Conservation (phyloP, 2,329 filamentous ascomycete species). For the Lasiodiplodia theobromae region DNA sequence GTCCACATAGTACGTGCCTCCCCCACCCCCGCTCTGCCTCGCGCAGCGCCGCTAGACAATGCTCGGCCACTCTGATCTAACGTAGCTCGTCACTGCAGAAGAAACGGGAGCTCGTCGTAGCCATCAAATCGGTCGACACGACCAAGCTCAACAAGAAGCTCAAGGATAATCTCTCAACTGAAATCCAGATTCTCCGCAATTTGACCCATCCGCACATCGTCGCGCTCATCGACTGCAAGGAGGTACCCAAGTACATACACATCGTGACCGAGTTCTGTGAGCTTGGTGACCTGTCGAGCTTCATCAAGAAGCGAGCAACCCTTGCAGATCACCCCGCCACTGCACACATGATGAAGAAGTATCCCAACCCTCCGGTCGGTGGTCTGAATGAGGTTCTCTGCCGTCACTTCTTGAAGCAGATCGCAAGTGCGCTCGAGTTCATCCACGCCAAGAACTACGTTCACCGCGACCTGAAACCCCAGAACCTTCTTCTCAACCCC, state of each 20-base stretch:
- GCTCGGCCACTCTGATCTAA: constrained; percentile 26
- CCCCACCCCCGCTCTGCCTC: neutral
- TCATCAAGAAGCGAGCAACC: constrained; percentile 92
- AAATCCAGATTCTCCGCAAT: constrained; percentile 94
- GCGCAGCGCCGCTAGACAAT: neutral
- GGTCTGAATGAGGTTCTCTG: constrained; percentile 97
- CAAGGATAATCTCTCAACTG: constrained; percentile 92
- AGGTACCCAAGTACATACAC: constrained; percentile 87
- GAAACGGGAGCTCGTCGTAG: constrained; percentile 83
- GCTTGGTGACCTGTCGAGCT: constrained; percentile 89
- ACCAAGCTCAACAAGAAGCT: constrained; percentile 92
- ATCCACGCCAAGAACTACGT: constrained; percentile 85
- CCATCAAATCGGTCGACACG: constrained; percentile 95
- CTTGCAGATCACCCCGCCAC: constrained; percentile 81
- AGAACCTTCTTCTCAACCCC: constrained; percentile 91
- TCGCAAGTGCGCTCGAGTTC: constrained; percentile 90
- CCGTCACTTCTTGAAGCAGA: constrained; percentile 94
- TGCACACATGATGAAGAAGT: constrained; percentile 89
- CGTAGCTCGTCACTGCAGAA: constrained; percentile 59
- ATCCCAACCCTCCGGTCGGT: constrained; percentile 81
- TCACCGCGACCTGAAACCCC: constrained; percentile 96
- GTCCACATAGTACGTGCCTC: constrained; percentile 75
- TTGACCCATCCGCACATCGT: constrained; percentile 97
- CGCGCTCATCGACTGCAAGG: constrained; percentile 91
- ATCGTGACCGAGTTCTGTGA: constrained; percentile 99